Percentiles rank a stretch among this genome's conserved stretches.
These are phyloP conservation scores for Trichosanthes cucumerina DNA, from an alignment of 306 rosid species.

Conservation along the genomic window DNA sequence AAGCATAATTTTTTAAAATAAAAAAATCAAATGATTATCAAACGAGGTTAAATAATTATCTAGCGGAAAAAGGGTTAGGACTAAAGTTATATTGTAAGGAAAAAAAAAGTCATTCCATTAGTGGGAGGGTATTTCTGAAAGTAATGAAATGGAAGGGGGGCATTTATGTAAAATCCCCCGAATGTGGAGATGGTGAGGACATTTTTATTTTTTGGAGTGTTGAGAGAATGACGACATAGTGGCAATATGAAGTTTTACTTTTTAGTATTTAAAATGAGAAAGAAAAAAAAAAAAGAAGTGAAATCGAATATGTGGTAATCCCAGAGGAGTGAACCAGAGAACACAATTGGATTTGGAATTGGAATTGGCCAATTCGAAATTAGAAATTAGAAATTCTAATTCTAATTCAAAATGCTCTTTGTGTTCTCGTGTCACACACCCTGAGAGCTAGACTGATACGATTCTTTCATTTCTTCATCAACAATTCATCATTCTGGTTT, in stretches of 20 bases:
- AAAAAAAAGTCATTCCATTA: too few species aligned
- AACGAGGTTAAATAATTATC: too few species aligned
- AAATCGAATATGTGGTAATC: background rate
- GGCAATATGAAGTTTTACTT: background rate
- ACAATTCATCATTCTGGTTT: too few species aligned
- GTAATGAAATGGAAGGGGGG: background rate
- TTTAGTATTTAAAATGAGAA: background rate
- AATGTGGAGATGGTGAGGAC: background rate
- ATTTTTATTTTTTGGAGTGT: conserved; percentile 12
- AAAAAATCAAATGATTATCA: too few species aligned
- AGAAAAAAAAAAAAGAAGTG: background rate
- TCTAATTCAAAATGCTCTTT: background rate
- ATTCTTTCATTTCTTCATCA: background rate
- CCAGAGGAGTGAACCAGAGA: conserved; percentile 30
- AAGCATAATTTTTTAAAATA: too few species aligned
- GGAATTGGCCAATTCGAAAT: too few species aligned
- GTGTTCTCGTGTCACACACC: conserved; percentile 47
- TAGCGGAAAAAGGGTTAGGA: too few species aligned
- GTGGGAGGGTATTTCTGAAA: background rate
- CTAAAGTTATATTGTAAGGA: too few species aligned
- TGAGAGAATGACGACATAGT: conserved; percentile 25
- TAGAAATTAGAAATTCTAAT: too few species aligned
- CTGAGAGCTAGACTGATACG: too few species aligned
- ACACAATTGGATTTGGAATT: background rate
- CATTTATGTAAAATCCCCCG: background rate